phyloP scores from a whole-genome alignment of 2,329 filamentous ascomycete species.

The Verticillium longisporum region DNA sequence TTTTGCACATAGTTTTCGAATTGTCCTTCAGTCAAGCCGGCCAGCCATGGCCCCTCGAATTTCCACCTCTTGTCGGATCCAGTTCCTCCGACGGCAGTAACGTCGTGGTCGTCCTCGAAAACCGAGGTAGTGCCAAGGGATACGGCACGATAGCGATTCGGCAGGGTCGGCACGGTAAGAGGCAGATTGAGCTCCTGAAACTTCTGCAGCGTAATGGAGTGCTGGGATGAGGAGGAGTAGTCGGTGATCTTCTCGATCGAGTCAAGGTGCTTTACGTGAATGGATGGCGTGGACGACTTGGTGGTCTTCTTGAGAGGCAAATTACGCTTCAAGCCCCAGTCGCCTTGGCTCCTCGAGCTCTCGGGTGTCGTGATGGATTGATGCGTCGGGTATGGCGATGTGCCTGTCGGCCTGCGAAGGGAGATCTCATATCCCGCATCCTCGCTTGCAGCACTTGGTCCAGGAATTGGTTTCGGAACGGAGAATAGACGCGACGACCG shows the following conservation, averaged over 20 bases:
- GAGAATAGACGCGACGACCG: slow-evolving; percentile 87
- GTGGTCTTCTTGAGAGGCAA: slow-evolving; percentile 71
- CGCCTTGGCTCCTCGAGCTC: slow-evolving; percentile 66
- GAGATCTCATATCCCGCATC: neutral
- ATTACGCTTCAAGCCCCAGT: slow-evolving; percentile 88
- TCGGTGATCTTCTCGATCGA: slow-evolving; percentile 85
- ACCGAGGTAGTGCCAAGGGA: slow-evolving; percentile 31
- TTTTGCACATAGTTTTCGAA: slow-evolving; percentile 50
- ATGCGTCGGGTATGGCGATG: slow-evolving; percentile 70
- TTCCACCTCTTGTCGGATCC: slow-evolving; percentile 51
- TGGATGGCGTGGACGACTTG: slow-evolving; percentile 63
- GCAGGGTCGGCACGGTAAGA: slow-evolving; percentile 44
- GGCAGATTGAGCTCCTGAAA: slow-evolving; percentile 77
- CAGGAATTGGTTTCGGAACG: slow-evolving; percentile 67
- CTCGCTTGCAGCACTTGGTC: slow-evolving; percentile 55
- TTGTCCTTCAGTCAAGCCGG: slow-evolving; percentile 53
- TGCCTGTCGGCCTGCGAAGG: slow-evolving; percentile 26
- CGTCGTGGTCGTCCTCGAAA: slow-evolving; percentile 52
- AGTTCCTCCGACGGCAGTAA: slow-evolving; percentile 22
- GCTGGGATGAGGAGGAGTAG: slow-evolving; percentile 76
- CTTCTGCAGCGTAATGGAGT: slow-evolving; percentile 74
- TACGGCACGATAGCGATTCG: neutral
- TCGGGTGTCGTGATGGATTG: slow-evolving; percentile 75
- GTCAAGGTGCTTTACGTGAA: slow-evolving; percentile 74
- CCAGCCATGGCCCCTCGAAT: slow-evolving; percentile 60